Base-by-base conservation (phyloP, 768 basidiomycete species). In the Tricholoma terreum region DNA sequence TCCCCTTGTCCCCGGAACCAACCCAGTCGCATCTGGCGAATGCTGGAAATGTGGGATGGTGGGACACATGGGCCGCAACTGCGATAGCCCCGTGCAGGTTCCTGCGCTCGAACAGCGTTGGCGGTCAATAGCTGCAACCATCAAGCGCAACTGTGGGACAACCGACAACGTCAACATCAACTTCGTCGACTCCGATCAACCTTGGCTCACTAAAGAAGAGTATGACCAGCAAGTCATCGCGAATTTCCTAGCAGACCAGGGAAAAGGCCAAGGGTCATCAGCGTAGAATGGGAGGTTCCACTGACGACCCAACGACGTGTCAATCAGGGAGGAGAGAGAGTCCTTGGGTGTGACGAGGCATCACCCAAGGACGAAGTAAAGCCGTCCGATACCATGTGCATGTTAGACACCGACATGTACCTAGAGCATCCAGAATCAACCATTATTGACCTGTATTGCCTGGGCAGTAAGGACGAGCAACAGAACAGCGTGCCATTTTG, bases 51-150 rank as follows among this genome's bases (percentile, higher is more conserved):
- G 55, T 30, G 27, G 55, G 3, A 3, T 17, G 2, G 14, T 15
- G 1, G 62, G 67, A 0, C 50, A 59, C 12, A 1, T 27, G 0
- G 60, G 62, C 2, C 65, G 66, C 43, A 14, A 30, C 17, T 7
- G 68, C 66, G 48, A 4, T 36, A 4, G n/a, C 15, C 0, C 1
- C 50, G 2, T 15, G 6, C 31, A 7, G 2, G 42, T 64, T 7
- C 66, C 64, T 7, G 38, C 15, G 0, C 17, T 56, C 0, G 63
- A 70, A 51, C 3, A n/a, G 0, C 42, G 48, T 33, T 68, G 67
- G 67, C 40, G 63, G 30, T 51, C 50, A 6, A 65, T 63, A 21
- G 65, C 58, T n/a, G 36, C 19, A n/a, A 60, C 58, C 0, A 60
- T 55, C 21, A 30, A 42, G 24, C 38, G 9, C 6, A 45, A 40